phyloP scores from a whole-genome alignment of 1,139 yeast genomes.

The Suhomyces guaymorum region DNA sequence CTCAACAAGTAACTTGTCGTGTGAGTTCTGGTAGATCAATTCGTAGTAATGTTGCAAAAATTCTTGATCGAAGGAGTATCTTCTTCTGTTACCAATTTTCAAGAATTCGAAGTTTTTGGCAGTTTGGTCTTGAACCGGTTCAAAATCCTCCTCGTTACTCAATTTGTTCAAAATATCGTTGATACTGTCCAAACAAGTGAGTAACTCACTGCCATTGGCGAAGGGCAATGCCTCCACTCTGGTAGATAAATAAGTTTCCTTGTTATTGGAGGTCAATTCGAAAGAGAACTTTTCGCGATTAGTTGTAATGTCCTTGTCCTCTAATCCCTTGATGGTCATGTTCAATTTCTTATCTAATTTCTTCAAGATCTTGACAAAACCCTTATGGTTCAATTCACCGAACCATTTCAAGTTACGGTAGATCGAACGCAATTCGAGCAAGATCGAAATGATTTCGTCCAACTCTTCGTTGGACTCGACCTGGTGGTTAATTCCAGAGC shows the following conservation, averaged over 20 bases:
- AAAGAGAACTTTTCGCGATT: conserved; percentile 14
- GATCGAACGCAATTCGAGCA: conserved; percentile 75
- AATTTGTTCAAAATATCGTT: conserved; percentile 52
- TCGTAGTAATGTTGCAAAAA: conserved; percentile 27
- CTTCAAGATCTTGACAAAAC: conserved; percentile 84
- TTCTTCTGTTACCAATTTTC: conserved; percentile 20
- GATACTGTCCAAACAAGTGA: conserved; percentile 54
- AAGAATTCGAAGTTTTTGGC: conserved; percentile 15
- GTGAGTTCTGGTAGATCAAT: conserved; percentile 49
- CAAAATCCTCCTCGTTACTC: conserved; percentile 24
- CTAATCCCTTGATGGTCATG: conserved; percentile 18
- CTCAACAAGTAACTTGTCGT: conserved; percentile 39
- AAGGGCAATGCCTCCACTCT: conserved; percentile 77
- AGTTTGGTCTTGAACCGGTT: conserved; percentile 14
- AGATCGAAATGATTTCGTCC: conserved; percentile 73
- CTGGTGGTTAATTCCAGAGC: conserved; percentile 27
- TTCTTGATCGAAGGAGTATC: conserved; percentile 33
- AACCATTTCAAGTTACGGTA: conserved; percentile 88
- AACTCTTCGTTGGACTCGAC: conserved; percentile 59
- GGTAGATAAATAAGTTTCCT: conserved; percentile 64
- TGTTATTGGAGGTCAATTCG: conserved; percentile 58
- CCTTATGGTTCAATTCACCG: conserved; percentile 90
- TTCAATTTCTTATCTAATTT: conserved; percentile 77
- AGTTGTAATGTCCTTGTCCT: conserved; percentile 19
- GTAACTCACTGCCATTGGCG: conserved; percentile 66